Percentiles rank a stretch among this genome's conserved stretches.
These are phyloP conservation scores for Madurella fahalii DNA, from an alignment of 2,329 filamentous ascomycete species.

Conservation along the genomic window DNA sequence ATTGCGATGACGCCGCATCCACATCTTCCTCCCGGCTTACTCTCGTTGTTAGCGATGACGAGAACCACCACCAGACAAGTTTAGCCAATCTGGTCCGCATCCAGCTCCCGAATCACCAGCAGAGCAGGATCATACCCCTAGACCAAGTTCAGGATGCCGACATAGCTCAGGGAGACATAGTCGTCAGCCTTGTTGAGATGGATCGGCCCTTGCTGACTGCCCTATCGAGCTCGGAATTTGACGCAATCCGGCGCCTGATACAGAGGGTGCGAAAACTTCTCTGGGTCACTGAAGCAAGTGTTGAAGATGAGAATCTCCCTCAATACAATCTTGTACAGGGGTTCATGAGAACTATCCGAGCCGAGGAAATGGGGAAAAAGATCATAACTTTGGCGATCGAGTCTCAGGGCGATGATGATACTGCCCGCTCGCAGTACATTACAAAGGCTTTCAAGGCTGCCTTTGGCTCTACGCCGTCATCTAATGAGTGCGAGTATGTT, in stretches of 20 bases:
- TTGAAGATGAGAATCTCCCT: not conserved
- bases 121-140: too few species aligned
- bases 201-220: too few species aligned
- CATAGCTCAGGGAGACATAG: too few species aligned
- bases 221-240: not conserved
- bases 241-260: not conserved
- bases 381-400: not conserved
- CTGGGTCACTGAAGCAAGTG: not conserved
- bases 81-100: too few species aligned
- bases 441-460: not conserved
- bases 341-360: slow-evolving; percentile 1
- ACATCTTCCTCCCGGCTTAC: too few species aligned
- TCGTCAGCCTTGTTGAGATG: too few species aligned
- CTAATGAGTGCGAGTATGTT: not conserved
- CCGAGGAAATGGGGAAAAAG: not conserved
- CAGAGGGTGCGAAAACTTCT: not conserved
- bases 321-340: not conserved
- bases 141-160: too few species aligned
- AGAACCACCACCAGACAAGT: too few species aligned
- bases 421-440: not conserved
- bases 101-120: too few species aligned
- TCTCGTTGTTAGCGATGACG: not conserved
- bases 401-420: not conserved
- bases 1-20: too few species aligned
- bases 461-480: not conserved